Evolutionary conservation across 768 basidiomycete genomes (phyloP).

Genomic region (Jaapia argillacea): DNA sequence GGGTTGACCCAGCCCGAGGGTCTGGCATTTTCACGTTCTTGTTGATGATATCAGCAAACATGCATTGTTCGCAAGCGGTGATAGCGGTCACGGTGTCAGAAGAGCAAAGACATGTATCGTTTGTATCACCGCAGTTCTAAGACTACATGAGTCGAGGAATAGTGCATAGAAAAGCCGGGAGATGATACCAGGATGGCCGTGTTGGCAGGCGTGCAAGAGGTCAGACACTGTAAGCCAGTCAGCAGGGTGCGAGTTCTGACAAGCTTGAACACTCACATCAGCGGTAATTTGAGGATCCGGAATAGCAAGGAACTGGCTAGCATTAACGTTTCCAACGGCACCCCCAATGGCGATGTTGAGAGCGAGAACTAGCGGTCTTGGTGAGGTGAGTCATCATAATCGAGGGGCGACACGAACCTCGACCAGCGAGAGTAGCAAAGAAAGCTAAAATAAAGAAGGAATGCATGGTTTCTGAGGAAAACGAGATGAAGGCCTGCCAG

Average conservation of each 20-base stretch:
- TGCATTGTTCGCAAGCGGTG: constrained; percentile 54
- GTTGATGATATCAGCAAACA: constrained; percentile 45
- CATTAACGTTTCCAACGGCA: constrained; percentile 23
- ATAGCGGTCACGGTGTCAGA: constrained; percentile 30
- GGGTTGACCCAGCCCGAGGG: constrained; percentile 46
- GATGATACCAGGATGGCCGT: not conserved
- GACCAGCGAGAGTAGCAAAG: constrained; percentile 41
- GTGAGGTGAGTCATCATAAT: too few species aligned
- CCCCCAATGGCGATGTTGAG: constrained; percentile 39
- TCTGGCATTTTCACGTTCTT: constrained; percentile 39
- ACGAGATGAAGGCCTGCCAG: constrained; percentile 22
- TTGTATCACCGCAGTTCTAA: constrained; percentile 31
- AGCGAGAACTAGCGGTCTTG: constrained; percentile 28
- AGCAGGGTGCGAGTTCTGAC: not conserved
- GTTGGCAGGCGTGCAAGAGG: constrained; percentile 19
- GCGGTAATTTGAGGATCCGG: constrained; percentile 18
- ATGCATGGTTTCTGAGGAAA: constrained; percentile 10
- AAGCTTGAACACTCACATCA: constrained; percentile 15
- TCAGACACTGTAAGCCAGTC: constrained; percentile 21
- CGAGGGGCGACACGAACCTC: too few species aligned
- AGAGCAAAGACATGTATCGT: constrained; percentile 47
- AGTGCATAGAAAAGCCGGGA: not conserved
- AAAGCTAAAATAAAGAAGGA: constrained; percentile 16
- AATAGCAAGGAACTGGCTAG: constrained; percentile 35
- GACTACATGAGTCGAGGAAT: not conserved